Evolutionary conservation across 257 asterid species (phyloP), one percentile per base, ranked within the genome.

Genomic region (Solanum okadae): DNA sequence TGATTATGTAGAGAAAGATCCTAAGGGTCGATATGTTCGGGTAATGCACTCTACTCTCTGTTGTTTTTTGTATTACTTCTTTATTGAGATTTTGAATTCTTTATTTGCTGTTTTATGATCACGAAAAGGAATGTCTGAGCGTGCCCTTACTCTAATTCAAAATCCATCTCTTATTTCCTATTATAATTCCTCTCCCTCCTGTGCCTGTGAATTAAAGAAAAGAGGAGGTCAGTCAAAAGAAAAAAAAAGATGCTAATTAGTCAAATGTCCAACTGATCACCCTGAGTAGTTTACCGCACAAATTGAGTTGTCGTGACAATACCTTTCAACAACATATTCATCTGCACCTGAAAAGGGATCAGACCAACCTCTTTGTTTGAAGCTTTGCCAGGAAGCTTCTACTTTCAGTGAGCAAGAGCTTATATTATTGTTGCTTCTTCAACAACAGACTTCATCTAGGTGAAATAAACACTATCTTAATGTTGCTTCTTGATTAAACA

Each of bases 1-100:
- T 82, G 95, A 93, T 89, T 91, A 90, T 73, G 94, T 93, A 12
- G 98, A 95, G 92, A 92, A 89, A 89, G 96, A 95, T 78, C 91
- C 93, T 37, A 89, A 82, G 25, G 92, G 91, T 86, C 96, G 98
- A 85, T 95, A 95, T 63, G 88, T 93, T 76, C 92, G 98, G 96
- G 98, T 95, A 94, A 63, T 11, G 22, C 49, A 29, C 10, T 49
- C 10, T 86, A 71, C 70, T 83, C 87, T 73, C 5, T 77, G 15
- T 56, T 42, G 2, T 15, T 87, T 86, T 81, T 29, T 12, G 18
- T 25, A 34, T 79, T 22, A 4, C 29, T 72, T 18, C 72, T 52
- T 59, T 16, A 27, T 37, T 42, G 9, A n/a, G 15, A 13, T 42
- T 59, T 81, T 70, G 25, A n/a, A 72, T 29, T 52, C 65, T 7